Percentiles rank a stretch among this genome's conserved stretches.
Evolutionary conservation across 2,329 filamentous ascomycete genomes (phyloP).

Genomic region (Dactylonectria estremocensis): DNA sequence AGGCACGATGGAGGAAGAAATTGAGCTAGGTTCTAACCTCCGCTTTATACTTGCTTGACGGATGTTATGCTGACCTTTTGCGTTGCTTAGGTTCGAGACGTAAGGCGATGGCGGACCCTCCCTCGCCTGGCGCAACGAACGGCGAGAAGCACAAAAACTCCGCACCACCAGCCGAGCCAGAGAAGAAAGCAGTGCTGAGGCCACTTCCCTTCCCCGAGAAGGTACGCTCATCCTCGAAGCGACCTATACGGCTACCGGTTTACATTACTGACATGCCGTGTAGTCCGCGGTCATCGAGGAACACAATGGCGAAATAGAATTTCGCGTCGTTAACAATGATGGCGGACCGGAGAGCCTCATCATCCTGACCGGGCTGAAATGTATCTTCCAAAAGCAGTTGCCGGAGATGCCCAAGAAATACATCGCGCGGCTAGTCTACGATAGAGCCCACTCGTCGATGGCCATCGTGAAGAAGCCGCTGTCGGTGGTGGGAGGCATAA

Average conservation of each 20-base stretch:
- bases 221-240: constrained; percentile 60
- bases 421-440: constrained; percentile 96
- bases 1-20: no score
- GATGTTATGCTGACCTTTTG: no score
- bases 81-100: no score
- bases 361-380: constrained; percentile 95
- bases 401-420: constrained; percentile 99
- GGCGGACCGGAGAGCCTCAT: constrained; percentile 89
- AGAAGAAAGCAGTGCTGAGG: constrained; percentile 58
- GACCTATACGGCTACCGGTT: neutral
- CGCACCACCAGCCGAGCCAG: neutral
- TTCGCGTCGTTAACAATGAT: constrained; percentile 98
- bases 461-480: constrained; percentile 97
- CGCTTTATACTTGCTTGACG: no score
- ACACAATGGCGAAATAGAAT: constrained; percentile 94
- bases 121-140: neutral
- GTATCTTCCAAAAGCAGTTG: constrained; percentile 97
- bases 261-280: constrained; percentile 81
- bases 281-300: constrained; percentile 97
- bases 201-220: constrained; percentile 92
- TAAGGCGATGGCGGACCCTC: constrained; percentile 6
- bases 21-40: no score
- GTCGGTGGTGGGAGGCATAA: constrained; percentile 97
- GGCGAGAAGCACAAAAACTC: constrained; percentile 2
- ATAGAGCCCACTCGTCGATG: constrained; percentile 94